Conservation (phyloP, 148 eudicot species). For the Chenopodium quinoa region DNA sequence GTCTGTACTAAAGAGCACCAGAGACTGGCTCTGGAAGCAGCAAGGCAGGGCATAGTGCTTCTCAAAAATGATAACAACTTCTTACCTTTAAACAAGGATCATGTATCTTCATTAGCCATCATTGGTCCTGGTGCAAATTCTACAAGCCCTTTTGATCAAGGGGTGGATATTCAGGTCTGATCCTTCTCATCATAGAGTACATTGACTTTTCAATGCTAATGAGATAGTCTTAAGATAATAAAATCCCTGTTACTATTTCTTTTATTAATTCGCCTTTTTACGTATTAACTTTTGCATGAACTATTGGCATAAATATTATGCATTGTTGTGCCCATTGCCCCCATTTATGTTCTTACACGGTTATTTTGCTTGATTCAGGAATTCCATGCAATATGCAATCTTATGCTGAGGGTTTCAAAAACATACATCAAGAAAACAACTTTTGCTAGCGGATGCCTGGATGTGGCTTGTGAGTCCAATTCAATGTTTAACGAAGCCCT, state of each 20-base stretch:
- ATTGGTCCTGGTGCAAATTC: slow-evolving; percentile 82
- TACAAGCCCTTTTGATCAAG: slow-evolving; percentile 37
- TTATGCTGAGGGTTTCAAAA: slow-evolving; percentile 53
- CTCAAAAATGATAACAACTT: slow-evolving; percentile 61
- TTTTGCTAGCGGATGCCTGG: slow-evolving; percentile 60
- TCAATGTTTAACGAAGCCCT: slow-evolving; percentile 57
- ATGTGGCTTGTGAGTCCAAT: slow-evolving; percentile 65
- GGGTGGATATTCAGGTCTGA: slow-evolving; percentile 85
- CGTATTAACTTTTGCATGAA: too few relatives aligned
- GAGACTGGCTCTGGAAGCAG: slow-evolving; percentile 80
- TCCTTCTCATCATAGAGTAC: not conserved
- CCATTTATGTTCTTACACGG: not conserved
- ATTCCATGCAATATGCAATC: slow-evolving; percentile 60
- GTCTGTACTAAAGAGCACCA: slow-evolving; percentile 70
- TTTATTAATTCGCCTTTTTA: too few relatives aligned
- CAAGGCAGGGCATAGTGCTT: slow-evolving; percentile 89
- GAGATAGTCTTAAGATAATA: too few relatives aligned
- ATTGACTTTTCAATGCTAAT: not conserved
- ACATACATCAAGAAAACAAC: slow-evolving; percentile 44
- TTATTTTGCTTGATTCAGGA: slow-evolving; percentile 42
- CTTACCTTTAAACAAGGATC: slow-evolving; percentile 59
- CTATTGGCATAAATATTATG: not conserved
- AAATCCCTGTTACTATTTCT: too few relatives aligned
- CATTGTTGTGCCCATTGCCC: not conserved
- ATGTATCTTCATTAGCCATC: slow-evolving; percentile 59